Percentiles rank a stretch among this genome's conserved stretches.
Conservation (phyloP, 1,284 basidiomycete genomes). For the Trichosporon ovoides region DNA sequence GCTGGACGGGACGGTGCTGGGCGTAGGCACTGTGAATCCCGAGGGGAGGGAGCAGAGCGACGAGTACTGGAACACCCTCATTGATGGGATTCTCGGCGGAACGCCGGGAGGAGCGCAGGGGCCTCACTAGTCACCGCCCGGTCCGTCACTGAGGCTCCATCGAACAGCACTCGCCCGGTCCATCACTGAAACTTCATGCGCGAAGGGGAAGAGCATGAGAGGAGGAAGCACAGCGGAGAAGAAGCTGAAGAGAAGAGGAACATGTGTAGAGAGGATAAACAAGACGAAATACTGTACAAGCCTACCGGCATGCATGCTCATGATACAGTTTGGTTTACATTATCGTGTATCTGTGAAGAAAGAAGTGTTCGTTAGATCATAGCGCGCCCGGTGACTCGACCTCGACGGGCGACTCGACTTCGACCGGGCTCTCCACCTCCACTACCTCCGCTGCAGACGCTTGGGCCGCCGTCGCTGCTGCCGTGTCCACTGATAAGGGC, state of each 20-base stretch:
- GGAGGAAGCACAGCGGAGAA: neutral
- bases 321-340: neutral
- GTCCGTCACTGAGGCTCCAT: neutral
- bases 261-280: too few species aligned
- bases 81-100: constrained; percentile 30
- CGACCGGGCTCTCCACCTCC: neutral
- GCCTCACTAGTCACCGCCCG: too few species aligned
- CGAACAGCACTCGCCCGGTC: too few species aligned
- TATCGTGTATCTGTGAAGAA: neutral
- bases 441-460: too few species aligned
- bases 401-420: neutral
- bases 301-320: neutral
- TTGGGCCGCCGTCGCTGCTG: too few species aligned
- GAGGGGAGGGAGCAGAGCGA: constrained; percentile 36
- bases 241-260: neutral
- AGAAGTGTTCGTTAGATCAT: neutral
- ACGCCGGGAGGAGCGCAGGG: too few species aligned
- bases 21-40: constrained; percentile 5
- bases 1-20: constrained; percentile 16
- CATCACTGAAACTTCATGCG: too few species aligned
- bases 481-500: neutral
- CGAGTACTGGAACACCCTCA: constrained; percentile 49
- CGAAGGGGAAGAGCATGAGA: too few species aligned
- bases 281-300: neutral
- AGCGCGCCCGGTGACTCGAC: too few species aligned